A percentile compares a stretch with the other conserved stretches of the same genome.
Conservation (phyloP, 1,284 basidiomycete genomes). For the Naganishia albida region DNA sequence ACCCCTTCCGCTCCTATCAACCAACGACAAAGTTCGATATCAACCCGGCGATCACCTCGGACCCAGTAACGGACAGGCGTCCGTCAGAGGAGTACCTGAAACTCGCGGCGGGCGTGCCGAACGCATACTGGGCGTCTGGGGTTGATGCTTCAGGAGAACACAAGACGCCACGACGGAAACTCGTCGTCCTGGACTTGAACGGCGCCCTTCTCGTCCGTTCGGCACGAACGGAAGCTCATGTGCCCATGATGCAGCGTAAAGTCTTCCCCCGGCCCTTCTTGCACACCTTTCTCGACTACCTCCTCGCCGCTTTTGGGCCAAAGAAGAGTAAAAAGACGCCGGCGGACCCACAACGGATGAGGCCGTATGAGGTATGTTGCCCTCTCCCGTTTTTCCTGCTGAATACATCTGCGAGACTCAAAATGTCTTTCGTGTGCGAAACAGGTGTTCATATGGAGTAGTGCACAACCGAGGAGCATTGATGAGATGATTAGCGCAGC, state of each 20-base stretch:
- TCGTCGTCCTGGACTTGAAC: conserved; percentile 53
- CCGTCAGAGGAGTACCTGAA: conserved; percentile 22
- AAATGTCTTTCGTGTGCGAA: no score
- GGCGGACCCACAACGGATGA: conserved; percentile 5
- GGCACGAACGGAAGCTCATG: conserved; percentile 12
- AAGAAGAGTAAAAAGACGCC: background rate
- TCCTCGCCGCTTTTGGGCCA: background rate
- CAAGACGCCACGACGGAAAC: conserved; percentile 37
- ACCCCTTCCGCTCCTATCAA: conserved; percentile 17
- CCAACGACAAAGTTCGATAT: conserved; percentile 21
- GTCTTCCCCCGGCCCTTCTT: conserved; percentile 46
- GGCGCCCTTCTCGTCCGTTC: conserved; percentile 50
- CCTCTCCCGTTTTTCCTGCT: no score
- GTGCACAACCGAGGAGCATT: conserved; percentile 52
- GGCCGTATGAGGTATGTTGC: conserved; percentile 51
- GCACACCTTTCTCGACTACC: conserved; percentile 46
- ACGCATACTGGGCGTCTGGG: conserved; percentile 3
- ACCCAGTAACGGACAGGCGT: conserved; percentile 12
- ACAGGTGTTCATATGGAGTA: conserved; percentile 52
- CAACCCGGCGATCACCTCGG: conserved; percentile 2
- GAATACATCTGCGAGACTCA: no score
- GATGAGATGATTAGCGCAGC: conserved; percentile 47
- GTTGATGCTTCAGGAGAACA: background rate
- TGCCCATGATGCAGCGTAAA: conserved; percentile 4
- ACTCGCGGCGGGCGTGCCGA: conserved; percentile 8